Percentiles rank a stretch among this genome's conserved stretches.
These are phyloP conservation scores for Rhodamnia argentea DNA, from an alignment of 345 rosid species.

Conservation along the genomic window DNA sequence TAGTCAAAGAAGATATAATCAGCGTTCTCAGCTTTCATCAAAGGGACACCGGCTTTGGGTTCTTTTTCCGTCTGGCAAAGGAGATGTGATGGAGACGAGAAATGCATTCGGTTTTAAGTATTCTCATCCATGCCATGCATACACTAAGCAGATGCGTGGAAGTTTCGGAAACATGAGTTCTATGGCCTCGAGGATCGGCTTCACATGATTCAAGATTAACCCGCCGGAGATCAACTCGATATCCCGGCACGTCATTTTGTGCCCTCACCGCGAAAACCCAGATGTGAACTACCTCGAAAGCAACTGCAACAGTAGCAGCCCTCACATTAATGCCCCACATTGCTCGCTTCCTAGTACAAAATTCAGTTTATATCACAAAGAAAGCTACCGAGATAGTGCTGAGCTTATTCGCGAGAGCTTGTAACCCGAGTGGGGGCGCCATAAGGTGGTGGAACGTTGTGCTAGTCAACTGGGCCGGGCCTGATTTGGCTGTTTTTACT, in stretches of 20 bases:
- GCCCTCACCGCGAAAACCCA: neutral
- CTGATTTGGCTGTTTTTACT: neutral
- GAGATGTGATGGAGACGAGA: neutral
- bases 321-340: neutral
- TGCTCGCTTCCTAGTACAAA: accelerated
- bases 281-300: neutral
- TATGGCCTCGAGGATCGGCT: neutral
- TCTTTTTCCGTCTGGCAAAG: neutral
- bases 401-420: constrained; percentile 12
- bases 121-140: neutral
- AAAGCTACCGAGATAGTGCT: accelerated
- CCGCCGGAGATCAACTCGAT: neutral
- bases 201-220: neutral
- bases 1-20: neutral
- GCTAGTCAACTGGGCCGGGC: neutral
- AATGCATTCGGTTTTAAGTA: no score
- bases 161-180: neutral
- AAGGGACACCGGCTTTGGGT: neutral
- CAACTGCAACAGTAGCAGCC: neutral
- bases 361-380: accelerated
- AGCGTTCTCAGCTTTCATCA: neutral
- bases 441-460: neutral
- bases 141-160: neutral
- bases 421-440: constrained; percentile 10
- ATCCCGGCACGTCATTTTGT: neutral